Evolutionary conservation across 176 grass and related monocot species (phyloP), one percentile per base, ranked within the genome.

Genomic region (Guadua angustifolia): DNA sequence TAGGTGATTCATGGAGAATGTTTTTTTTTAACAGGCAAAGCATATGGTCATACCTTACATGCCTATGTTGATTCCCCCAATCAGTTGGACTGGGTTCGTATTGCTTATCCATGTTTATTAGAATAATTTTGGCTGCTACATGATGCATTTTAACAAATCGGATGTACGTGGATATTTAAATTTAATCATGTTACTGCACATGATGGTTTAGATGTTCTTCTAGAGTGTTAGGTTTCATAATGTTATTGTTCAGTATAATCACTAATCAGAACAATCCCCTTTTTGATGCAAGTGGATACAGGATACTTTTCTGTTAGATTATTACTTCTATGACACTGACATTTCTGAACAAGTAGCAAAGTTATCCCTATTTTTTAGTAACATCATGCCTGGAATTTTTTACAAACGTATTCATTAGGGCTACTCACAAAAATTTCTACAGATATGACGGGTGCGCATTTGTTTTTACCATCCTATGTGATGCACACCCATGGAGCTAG

Each of bases 41-140:
- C 92, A 98, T 71, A 94, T 94, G 67, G 89, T 98, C 71, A 94
- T 98, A 33, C 96, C 93, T 42, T 98, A 98, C 78, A 95, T 98
- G 96, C 96, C 96, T 68, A 98, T 98, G 96, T 86, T 98, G 79
- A 88, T 98, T 82, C 96, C 93, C 32, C 96, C 96, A 61, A 62
- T 94, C 32, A 69, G 25, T 86, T 98, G 96, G 96, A 92, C 77
- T 50, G 91, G 96, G 96, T 98, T 82, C 25, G 89, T 90, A 78
- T 86, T 82, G n/a, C 49, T 60, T 66, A 45, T 66, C 60, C 35
- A 51, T 55, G 46, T 60, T 78, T 49, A 17, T 66, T 47, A 66
- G 10, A 57, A 35, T 84, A 80, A 6, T 60, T 21, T 69, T 57
- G 10, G 16, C 15, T 71, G 16, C 19, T 81, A 75, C 25, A 24